A percentile compares a stretch with the other conserved stretches of the same genome.
These are phyloP conservation scores for Eimeria maxima DNA, from an alignment of 169 alveolate genomes.

Conservation along the genomic window DNA sequence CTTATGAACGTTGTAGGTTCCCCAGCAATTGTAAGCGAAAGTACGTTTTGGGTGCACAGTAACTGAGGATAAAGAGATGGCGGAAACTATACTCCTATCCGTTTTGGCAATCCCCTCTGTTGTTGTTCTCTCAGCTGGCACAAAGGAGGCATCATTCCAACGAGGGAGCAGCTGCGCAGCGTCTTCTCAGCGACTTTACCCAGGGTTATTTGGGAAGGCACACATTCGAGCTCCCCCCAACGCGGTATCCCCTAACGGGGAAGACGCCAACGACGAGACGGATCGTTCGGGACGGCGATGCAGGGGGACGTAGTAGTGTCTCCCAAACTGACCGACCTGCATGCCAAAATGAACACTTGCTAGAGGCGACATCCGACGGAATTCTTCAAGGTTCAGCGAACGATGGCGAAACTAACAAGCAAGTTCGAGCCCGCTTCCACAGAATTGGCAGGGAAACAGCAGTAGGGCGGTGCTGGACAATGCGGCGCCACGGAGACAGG, in stretches of 20 bases:
- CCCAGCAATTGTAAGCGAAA: too few relatives aligned
- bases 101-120: neutral
- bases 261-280: neutral
- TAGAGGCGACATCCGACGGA: neutral
- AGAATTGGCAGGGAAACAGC: neutral
- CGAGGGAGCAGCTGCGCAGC: constrained; percentile 88
- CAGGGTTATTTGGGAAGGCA: constrained; percentile 89
- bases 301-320: neutral
- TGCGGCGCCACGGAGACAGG: constrained; percentile 71
- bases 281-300: neutral
- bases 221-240: constrained; percentile 89
- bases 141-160: constrained; percentile 84
- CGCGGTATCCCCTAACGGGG: constrained; percentile 18
- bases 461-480: constrained; percentile 42
- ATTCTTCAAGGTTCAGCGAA: neutral
- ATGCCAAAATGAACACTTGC: neutral
- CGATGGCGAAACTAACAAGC: neutral
- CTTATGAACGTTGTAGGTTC: neutral
- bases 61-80: neutral
- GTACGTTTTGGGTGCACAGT: too few relatives aligned
- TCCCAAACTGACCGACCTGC: neutral
- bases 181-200: constrained; percentile 89
- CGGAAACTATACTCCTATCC: neutral
- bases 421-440: neutral
- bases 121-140: constrained; percentile 84